Evolutionary conservation across 306 rosid genomes (phyloP), one percentile per base, ranked within the genome.

Genomic region (Phaseolus lunatus): DNA sequence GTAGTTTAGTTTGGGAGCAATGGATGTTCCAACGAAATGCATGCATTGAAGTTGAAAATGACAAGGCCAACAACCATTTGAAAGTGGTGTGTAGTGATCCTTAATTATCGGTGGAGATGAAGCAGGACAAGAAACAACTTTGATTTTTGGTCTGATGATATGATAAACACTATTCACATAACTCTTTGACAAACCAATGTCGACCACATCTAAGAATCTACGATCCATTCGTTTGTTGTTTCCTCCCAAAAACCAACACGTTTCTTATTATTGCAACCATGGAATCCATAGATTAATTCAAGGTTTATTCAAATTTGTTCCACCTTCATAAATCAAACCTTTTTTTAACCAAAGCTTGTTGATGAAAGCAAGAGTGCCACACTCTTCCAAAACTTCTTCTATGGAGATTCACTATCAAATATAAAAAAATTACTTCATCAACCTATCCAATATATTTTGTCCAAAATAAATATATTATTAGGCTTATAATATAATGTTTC

Each of bases 41-140:
- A 56, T 56, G 62, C 70, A 78, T 69, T 57, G 14, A 68, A 68
- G 45, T 13, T 58, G 82, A 68, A 67, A 78, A 78, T 57, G 75
- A 78, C 76, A 39, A 31, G 50, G 56, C 50, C 78, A 53, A 35
- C 33, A 45, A 43, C 70, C 48, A 67, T 11, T 37, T 3, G 13
- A 24, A 49, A 37, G 22, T 57, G 14, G 78, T 16, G 24, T 22
- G 76, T 53, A 62, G 66, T 52, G 63, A 44, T 67, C 65, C 52
- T 29, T 14, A 48, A 71, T 15, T 5, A 41, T 67, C 18, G 45
- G 1, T 43, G 15, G 58, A 45, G 43, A 5, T 7, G 37, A 52
- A 52, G 8, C 3, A 20, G 19, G 77, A 41, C 72, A 75, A 75
- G 37, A 48, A 58, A 80, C n/a, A 5, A 6, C 33, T n/a, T 16